Conservation (phyloP, 2,329 filamentous ascomycete genomes). For the Paraphaeosphaeria minitans region DNA sequence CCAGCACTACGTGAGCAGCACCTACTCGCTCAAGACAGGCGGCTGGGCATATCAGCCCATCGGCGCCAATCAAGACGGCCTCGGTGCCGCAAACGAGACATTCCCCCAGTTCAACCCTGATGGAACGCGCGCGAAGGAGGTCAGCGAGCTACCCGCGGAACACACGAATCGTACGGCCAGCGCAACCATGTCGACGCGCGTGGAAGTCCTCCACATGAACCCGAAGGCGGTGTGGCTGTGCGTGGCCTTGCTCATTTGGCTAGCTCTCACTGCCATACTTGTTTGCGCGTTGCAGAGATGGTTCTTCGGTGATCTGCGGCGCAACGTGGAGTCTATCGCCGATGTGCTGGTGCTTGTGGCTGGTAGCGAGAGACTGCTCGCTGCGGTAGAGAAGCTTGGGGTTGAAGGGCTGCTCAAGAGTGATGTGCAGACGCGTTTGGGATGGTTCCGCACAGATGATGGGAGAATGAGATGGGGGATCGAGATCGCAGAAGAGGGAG, state of each 20-base stretch:
- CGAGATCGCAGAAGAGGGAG: constrained; percentile 17
- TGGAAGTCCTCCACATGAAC: constrained; percentile 17
- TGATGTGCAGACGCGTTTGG: constrained; percentile 12
- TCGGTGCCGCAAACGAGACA: constrained; percentile 3
- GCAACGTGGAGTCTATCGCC: constrained; percentile 14
- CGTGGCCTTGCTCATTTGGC: constrained; percentile 12
- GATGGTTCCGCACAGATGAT: constrained; percentile 15
- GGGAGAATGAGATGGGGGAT: constrained; percentile 19
- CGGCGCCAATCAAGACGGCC: constrained; percentile 23
- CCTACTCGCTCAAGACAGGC: constrained; percentile 22
- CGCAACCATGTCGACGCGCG: constrained; percentile 10
- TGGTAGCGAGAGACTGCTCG: constrained; percentile 16
- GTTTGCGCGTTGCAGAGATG: constrained; percentile 9
- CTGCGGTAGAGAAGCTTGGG: constrained; percentile 12
- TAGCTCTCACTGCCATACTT: constrained; percentile 10
- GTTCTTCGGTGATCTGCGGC: constrained; percentile 7
- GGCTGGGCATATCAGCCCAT: constrained; percentile 32
- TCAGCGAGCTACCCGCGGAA: constrained; percentile 3
- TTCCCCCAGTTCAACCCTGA: constrained; percentile 5
- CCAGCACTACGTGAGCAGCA: constrained; percentile 34
- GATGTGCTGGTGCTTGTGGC: constrained; percentile 18
- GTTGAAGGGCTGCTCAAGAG: constrained; percentile 11
- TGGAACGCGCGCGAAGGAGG: constrained; percentile 4
- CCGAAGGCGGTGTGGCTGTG: constrained; percentile 6
- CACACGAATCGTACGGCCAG: constrained; percentile 10